Evolutionary conservation across 345 rosid genomes (phyloP).

Genomic region (Populus davidiana): DNA sequence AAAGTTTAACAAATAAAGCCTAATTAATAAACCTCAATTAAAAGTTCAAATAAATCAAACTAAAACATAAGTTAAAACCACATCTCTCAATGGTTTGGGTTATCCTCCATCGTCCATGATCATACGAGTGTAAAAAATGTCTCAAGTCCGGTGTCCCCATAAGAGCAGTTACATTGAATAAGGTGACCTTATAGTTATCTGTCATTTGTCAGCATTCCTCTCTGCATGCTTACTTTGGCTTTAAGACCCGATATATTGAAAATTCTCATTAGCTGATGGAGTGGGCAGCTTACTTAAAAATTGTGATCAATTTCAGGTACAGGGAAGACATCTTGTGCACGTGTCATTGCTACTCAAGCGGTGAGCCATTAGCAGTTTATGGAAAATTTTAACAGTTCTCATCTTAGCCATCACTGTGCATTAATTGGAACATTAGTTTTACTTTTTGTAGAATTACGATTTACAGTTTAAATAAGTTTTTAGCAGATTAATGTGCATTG

Average conservation of each 20-base stretch:
- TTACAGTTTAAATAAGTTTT: not conserved
- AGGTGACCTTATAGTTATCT: not conserved
- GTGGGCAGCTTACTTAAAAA: constrained; percentile 11
- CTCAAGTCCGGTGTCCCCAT: no score
- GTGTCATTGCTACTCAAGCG: constrained; percentile 85
- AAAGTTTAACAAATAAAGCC: no score
- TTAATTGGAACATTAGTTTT: not conserved
- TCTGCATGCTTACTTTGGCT: not conserved
- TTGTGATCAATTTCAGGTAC: constrained; percentile 54
- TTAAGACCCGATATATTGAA: not conserved
- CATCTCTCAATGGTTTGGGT: no score
- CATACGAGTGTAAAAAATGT: no score
- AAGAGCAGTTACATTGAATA: not conserved
- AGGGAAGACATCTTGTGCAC: constrained; percentile 95
- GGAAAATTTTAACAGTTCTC: constrained; percentile 2
- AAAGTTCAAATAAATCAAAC: no score
- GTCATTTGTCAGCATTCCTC: not conserved
- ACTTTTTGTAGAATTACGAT: not conserved
- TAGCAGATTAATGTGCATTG: not conserved
- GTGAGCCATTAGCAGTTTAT: constrained; percentile 42
- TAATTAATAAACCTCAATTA: no score
- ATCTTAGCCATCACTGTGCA: not conserved
- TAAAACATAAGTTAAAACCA: no score
- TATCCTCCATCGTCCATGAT: no score
- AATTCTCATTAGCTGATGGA: constrained; percentile 6